Evolutionary conservation across 176 grass and related monocot genomes (phyloP).

Genomic region (Aegilops sharonensis): DNA sequence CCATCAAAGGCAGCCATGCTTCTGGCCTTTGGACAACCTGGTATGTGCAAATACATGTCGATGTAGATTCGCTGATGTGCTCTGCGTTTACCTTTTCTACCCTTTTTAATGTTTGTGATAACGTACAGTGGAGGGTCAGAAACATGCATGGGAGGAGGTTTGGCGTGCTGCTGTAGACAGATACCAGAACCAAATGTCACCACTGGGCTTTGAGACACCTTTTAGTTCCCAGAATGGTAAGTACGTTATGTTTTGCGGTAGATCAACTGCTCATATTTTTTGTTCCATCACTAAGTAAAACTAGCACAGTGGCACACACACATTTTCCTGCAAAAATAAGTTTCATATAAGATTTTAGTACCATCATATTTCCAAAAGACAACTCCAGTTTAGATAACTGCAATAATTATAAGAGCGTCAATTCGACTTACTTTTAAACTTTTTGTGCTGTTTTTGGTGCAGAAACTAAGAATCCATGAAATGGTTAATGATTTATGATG

Average conservation of each 20-base stretch:
- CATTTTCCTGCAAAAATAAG: background rate
- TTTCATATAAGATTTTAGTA: background rate
- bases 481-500: background rate
- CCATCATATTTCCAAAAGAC: background rate
- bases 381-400: background rate
- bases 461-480: background rate
- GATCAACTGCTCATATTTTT: background rate
- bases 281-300: background rate
- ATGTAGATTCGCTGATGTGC: background rate
- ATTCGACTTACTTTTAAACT: background rate
- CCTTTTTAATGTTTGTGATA: conserved; percentile 15
- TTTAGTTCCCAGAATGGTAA: background rate
- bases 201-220: conserved; percentile 23
- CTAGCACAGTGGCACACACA: background rate
- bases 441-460: background rate
- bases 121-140: conserved; percentile 35
- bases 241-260: background rate
- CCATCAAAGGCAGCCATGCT: conserved; percentile 57
- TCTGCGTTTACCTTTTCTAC: conserved; percentile 3
- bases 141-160: conserved; percentile 47
- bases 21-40: conserved; percentile 61
- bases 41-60: conserved; percentile 29
- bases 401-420: background rate
- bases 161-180: conserved; percentile 51
- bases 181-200: conserved; percentile 46